Percentiles rank a stretch among this genome's conserved stretches.
phyloP scores from a whole-genome alignment of 345 rosid species.

The Carallia brachiata region DNA sequence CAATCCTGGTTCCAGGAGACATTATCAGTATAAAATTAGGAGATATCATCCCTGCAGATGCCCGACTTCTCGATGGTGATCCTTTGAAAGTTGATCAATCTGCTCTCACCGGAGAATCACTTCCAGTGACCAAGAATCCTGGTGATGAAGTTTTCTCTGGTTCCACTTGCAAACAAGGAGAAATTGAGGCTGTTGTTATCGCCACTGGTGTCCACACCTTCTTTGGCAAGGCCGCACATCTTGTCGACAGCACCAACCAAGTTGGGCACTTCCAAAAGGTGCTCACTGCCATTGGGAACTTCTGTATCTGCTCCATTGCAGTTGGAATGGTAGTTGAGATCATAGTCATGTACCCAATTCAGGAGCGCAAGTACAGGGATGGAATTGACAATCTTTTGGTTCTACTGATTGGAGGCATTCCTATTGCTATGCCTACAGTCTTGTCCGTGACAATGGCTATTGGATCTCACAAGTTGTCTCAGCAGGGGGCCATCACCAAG shows the following conservation, averaged over 20 bases:
- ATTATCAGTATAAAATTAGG: slow-evolving; percentile 77
- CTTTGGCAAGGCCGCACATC: slow-evolving; percentile 92
- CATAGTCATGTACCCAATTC: slow-evolving; percentile 83
- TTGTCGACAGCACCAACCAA: slow-evolving; percentile 81
- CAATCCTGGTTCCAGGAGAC: slow-evolving; percentile 83
- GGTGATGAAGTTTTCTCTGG: slow-evolving; percentile 75
- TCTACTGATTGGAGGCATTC: slow-evolving; percentile 88
- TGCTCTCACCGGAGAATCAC: slow-evolving; percentile 64
- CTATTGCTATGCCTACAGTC: slow-evolving; percentile 86
- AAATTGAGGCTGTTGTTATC: slow-evolving; percentile 80
- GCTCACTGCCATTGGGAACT: slow-evolving; percentile 79
- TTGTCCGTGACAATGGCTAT: slow-evolving; percentile 88
- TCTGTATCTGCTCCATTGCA: slow-evolving; percentile 76
- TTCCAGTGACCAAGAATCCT: slow-evolving; percentile 65
- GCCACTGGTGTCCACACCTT: slow-evolving; percentile 89
- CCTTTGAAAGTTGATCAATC: slow-evolving; percentile 71
- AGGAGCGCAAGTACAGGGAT: slow-evolving; percentile 55
- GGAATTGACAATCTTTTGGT: slow-evolving; percentile 85
- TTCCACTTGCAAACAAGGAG: slow-evolving; percentile 88
- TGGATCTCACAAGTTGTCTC: slow-evolving; percentile 71
- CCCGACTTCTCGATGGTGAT: slow-evolving; percentile 89
- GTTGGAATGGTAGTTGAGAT: slow-evolving; percentile 64
- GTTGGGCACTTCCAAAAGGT: slow-evolving; percentile 88
- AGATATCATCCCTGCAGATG: slow-evolving; percentile 89
- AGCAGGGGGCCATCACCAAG: slow-evolving; percentile 89